Conservation (phyloP, 2,329 filamentous ascomycete species). For the Aspergillus eucalypticola region DNA sequence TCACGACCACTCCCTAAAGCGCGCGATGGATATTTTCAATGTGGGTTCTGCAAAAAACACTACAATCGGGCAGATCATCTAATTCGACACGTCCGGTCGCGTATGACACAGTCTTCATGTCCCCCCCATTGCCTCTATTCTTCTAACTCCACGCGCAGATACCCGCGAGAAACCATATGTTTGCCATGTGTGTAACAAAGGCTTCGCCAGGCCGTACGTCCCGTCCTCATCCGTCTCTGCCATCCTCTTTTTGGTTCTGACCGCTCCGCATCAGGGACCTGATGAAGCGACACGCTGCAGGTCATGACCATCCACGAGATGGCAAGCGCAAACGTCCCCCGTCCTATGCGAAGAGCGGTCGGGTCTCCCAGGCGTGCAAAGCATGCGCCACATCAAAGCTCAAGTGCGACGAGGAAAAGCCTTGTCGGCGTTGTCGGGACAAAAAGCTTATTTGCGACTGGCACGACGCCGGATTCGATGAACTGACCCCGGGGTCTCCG, state of each 20-base stretch:
- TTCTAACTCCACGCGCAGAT: slow-evolving; percentile 13
- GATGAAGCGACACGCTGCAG: slow-evolving; percentile 52
- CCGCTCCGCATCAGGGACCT: slow-evolving; percentile 40
- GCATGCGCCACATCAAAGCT: slow-evolving; percentile 54
- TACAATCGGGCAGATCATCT: slow-evolving; percentile 57
- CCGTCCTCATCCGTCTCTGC: background rate
- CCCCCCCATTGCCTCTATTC: no score
- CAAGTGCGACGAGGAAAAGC: slow-evolving; percentile 57
- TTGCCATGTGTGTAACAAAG: slow-evolving; percentile 35
- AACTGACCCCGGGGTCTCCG: slow-evolving; percentile 20
- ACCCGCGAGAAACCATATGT: slow-evolving; percentile 37
- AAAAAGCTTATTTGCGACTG: slow-evolving; percentile 50
- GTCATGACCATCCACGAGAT: slow-evolving; percentile 36
- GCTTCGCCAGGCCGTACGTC: slow-evolving; percentile 34
- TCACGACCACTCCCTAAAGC: slow-evolving; percentile 14
- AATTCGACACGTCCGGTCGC: slow-evolving; percentile 35
- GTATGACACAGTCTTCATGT: slow-evolving; percentile 11
- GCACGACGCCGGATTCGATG: slow-evolving; percentile 21
- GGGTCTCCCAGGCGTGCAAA: slow-evolving; percentile 54
- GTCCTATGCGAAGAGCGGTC: slow-evolving; percentile 27
- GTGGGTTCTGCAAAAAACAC: slow-evolving; percentile 54
- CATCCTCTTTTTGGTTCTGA: background rate
- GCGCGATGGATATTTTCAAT: slow-evolving; percentile 45
- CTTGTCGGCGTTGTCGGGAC: slow-evolving; percentile 54
- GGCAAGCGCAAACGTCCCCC: slow-evolving; percentile 30